A percentile compares a stretch with the other conserved stretches of the same genome.
phyloP scores from a whole-genome alignment of 2,329 filamentous ascomycete genomes.

The Lecanoromycetidae sp. region DNA sequence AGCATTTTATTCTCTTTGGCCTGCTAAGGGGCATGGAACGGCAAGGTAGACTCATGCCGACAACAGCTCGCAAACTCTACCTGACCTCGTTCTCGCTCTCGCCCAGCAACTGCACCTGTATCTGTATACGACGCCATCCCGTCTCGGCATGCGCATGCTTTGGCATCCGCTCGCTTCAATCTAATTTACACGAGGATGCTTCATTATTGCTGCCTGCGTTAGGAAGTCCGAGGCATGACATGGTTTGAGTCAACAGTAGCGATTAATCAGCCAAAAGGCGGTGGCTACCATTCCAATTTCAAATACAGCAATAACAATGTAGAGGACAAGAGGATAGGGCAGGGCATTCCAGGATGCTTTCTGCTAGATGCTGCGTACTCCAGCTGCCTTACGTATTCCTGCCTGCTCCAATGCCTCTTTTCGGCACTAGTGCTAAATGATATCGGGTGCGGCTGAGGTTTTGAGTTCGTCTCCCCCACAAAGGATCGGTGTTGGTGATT shows the following conservation, averaged over 20 bases:
- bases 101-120: not conserved
- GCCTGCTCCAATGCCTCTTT: not conserved
- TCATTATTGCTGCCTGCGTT: slow-evolving; percentile 4
- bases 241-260: not conserved
- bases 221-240: too few species aligned
- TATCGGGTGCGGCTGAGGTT: slow-evolving; percentile 2
- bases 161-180: slow-evolving; percentile 8
- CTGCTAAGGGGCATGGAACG: not conserved
- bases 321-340: not conserved
- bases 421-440: not conserved
- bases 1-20: slow-evolving; percentile 3
- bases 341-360: too few species aligned
- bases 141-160: slow-evolving; percentile 2
- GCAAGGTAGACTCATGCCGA: not conserved
- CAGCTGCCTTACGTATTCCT: too few species aligned
- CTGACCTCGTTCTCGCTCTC: not conserved
- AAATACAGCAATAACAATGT: not conserved
- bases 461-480: slow-evolving; percentile 1
- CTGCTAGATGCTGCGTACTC: too few species aligned
- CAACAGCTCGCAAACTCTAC: not conserved
- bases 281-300: slow-evolving; percentile 4
- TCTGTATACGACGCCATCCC: slow-evolving; percentile 3
- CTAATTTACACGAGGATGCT: slow-evolving; percentile 4
- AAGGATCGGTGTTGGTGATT: not conserved
- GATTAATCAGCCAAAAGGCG: slow-evolving; percentile 13